Evolutionary conservation across 140 eudicot species (phyloP), one percentile per base, ranked within the genome.

Genomic region (Bidens hawaiensis): DNA sequence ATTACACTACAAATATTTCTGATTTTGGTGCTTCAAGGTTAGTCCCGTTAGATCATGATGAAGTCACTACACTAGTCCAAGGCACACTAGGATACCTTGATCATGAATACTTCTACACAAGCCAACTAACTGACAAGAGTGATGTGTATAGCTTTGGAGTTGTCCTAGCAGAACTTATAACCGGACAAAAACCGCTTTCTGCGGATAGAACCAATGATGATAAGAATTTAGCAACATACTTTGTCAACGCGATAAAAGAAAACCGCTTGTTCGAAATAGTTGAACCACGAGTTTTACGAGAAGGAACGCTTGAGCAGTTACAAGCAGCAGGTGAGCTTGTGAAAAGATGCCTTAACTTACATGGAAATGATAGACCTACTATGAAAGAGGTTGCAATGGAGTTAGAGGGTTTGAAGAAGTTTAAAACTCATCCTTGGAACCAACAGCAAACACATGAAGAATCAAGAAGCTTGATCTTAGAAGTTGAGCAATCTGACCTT

Each of bases 21-120:
- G 79, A 81, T 75, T 81, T 84, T 17, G 87, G 88, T 41, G 87
- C 85, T 1, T 84, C 93, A 3, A 77, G 86, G 52, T 62, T 80
- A 13, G 64, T 84, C 1, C 80, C 79, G 0, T 18, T 80, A 19
- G 86, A 83, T 61, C 79, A 73, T 7, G 58, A 80, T n/a, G n/a
- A n/a, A n/a, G n/a, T n/a, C n/a, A n/a, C n/a, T n/a, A n/a, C n/a
- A n/a, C n/a, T n/a, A n/a, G 84, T 84, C 3, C 86, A 80, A 60
- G 86, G 91, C 26, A 84, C 87, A 0, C 15, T 77, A 8, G 91
- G 91, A 0, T 74, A 80, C 55, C 41, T 80, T 24, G 87, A 84
- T 45, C 91, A 84, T 0, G 82, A 84, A 31, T 84, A 84, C 55
- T 77, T 84, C 40, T 73, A 71, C 7, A 45, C 86, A 13, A 62